Percentiles rank a stretch among this genome's conserved stretches.
Conservation (phyloP, 208 protist genomes). For the Giardia duodenalis region DNA sequence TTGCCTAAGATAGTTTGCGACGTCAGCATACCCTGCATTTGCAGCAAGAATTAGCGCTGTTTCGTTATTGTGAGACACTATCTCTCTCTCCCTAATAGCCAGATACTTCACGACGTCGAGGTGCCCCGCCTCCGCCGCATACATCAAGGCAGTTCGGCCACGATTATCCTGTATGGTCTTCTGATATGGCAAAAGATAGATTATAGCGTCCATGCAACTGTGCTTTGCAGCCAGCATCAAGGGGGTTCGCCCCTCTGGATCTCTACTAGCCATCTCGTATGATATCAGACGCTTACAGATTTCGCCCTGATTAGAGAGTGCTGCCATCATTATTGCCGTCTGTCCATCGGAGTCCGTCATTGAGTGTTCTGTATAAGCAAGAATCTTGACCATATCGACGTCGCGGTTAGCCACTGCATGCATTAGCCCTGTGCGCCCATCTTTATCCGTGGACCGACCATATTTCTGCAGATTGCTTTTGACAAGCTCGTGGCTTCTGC, state of each 20-base stretch:
- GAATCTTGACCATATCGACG: background rate
- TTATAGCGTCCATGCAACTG: background rate
- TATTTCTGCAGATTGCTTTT: background rate
- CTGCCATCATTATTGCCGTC: background rate
- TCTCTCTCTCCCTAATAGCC: background rate
- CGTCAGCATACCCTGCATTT: background rate
- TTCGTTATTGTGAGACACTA: background rate
- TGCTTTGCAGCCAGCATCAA: background rate
- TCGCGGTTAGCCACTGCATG: background rate
- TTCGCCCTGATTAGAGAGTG: background rate
- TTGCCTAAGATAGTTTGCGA: background rate
- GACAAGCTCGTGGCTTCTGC: background rate
- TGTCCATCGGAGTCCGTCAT: background rate
- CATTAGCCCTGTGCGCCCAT: background rate
- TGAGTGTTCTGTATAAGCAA: background rate
- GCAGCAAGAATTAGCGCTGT: background rate
- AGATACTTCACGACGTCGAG: background rate
- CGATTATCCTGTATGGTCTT: background rate
- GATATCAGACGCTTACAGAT: background rate
- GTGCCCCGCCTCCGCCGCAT: background rate
- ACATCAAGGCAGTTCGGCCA: background rate
- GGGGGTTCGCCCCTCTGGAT: background rate
- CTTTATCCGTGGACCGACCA: background rate
- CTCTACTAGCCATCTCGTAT: background rate
- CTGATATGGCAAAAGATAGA: background rate